Percentiles rank a stretch among this genome's conserved stretches.
Conservation (phyloP, 2,329 filamentous ascomycete species). For the Fusarium denticulatum region DNA sequence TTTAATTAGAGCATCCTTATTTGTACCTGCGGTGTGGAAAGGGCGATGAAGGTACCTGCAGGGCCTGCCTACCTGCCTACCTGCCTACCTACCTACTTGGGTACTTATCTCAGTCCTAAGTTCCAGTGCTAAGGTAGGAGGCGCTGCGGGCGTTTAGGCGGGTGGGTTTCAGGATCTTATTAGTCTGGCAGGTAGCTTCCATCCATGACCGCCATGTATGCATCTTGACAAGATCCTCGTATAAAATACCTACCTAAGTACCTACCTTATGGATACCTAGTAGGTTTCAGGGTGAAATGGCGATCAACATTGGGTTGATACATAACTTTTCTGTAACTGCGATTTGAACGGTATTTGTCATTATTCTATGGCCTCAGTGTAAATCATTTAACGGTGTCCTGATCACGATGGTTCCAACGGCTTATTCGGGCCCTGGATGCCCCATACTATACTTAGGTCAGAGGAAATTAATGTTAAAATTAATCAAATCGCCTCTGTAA, state of each 20-base stretch:
- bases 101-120: not conserved
- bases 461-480: constrained; percentile 31
- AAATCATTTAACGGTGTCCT: not conserved
- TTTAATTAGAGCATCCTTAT: constrained; percentile 16
- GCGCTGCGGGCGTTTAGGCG: not conserved
- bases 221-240: constrained; percentile 2
- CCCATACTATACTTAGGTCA: constrained; percentile 1
- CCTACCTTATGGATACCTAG: not conserved
- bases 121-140: not conserved
- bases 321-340: not conserved
- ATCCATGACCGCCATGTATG: not conserved
- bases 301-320: constrained; percentile 4
- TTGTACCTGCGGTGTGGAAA: not conserved
- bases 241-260: not conserved
- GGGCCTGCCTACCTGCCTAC: too few species aligned
- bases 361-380: not conserved
- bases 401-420: not conserved
- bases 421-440: not conserved
- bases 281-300: constrained; percentile 23
- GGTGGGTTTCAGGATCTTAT: not conserved
- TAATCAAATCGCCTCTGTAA: constrained; percentile 23
- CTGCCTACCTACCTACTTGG: not conserved
- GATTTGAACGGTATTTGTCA: not conserved
- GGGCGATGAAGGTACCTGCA: not conserved
- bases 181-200: not conserved